These are phyloP conservation scores for Fraxinus platypoda DNA, from an alignment of 305 asterid species.

Conservation along the genomic window DNA sequence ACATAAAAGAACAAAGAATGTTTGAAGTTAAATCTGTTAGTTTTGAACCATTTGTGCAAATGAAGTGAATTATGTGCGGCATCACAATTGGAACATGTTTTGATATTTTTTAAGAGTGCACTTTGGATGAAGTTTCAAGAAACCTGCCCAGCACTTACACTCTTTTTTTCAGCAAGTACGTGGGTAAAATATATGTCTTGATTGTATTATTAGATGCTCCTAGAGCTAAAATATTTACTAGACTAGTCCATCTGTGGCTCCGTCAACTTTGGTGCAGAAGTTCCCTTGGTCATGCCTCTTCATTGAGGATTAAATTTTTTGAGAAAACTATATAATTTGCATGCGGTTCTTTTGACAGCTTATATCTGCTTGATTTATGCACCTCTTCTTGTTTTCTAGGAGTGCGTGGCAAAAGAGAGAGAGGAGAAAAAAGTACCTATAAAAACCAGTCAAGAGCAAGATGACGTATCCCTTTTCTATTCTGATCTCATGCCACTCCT, in stretches of 20 bases:
- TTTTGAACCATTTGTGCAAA: too few relatives aligned
- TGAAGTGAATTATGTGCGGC: too few relatives aligned
- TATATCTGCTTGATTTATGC: not conserved
- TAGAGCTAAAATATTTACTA: not conserved
- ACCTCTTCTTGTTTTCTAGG: conserved; percentile 36
- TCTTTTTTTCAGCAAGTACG: too few relatives aligned
- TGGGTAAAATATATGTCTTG: too few relatives aligned
- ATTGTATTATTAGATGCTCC: not conserved
- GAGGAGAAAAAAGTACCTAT: conserved; percentile 49
- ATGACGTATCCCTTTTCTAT: conserved; percentile 76
- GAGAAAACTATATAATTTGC: not conserved
- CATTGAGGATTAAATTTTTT: not conserved
- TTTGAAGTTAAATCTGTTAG: too few relatives aligned
- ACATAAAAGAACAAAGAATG: too few relatives aligned
- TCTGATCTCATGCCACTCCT: conserved; percentile 96
- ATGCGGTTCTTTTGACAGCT: too few relatives aligned
- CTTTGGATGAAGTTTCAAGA: too few relatives aligned
- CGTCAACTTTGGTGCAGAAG: not conserved
- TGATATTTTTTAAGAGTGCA: too few relatives aligned
- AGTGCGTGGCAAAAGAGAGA: conserved; percentile 58
- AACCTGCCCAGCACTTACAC: too few relatives aligned
- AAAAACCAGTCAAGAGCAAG: conserved; percentile 38
- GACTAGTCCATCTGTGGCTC: not conserved
- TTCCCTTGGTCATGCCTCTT: not conserved
- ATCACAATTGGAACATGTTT: too few relatives aligned